Base-by-base conservation (phyloP, 2,329 filamentous ascomycete genomes). In the Penicillium sp. region DNA sequence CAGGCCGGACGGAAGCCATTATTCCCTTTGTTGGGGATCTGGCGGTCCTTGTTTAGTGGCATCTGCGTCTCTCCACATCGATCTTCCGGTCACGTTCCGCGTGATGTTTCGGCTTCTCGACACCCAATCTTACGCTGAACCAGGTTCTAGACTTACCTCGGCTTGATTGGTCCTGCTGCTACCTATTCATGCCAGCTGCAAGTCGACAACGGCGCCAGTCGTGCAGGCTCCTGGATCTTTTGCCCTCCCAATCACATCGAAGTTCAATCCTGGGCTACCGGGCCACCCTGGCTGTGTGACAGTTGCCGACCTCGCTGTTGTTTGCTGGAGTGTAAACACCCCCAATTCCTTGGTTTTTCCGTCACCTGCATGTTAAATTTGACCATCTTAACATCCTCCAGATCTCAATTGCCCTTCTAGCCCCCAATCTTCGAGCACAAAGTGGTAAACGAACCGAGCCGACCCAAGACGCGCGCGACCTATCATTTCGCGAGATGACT, bases 211-310 rank as follows among this genome's bases (percentile, higher is more conserved):
- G 40, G 37, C 21, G 31, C 21, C 37, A 49, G 55, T 51, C 54
- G 51, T 42, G 34, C 44, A 50, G 29, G 11, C 42, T 37, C 14
- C n/a, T 50, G 47, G 29, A 36, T 51, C 21, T 11, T 42, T 37
- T 13, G 16, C 10, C 44, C 42, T 42, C 34, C 49, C 54, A 63
- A 56, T 61, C 45, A 49, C 28, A 34, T 34, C 29, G 24, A 19
- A 8, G 44, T 58, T 61, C 52, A 26, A 56, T 50, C 37, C 51
- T 57, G 58, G 56, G 10, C 58, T 42, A 60, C 54, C 28, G 9
- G 51, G 51, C 31, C 45, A 59, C 52, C 61, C 58, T 50, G 50
- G 51, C 39, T 57, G 62, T 63, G 53, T 56, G 53, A 64, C 62
- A 52, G 53, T 19, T 43, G 26, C 46, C 21, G 33, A 54, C 44